phyloP scores from a whole-genome alignment of 108 stramenopile genomes.

The Chaetoceros tenuissimus region DNA sequence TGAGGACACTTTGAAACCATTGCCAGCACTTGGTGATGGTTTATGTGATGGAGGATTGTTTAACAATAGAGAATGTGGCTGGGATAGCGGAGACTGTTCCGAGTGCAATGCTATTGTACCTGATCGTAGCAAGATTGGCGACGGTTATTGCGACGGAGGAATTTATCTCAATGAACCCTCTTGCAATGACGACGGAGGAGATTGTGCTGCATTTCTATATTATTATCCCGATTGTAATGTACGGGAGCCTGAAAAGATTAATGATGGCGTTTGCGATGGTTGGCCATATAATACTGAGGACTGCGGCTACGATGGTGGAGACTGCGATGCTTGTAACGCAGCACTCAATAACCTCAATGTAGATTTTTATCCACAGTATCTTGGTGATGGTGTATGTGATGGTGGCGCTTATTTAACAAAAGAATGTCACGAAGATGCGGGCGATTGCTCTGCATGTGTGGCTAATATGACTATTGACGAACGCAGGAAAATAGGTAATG shows the following conservation, averaged over 20 bases:
- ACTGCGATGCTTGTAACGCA: neutral
- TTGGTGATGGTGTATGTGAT: slow-evolving; percentile 1
- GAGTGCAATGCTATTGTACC: neutral
- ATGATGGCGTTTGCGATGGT: slow-evolving; percentile 1
- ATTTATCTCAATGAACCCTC: neutral
- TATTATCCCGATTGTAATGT: slow-evolving; percentile 3
- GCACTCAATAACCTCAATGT: neutral
- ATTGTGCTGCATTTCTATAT: neutral
- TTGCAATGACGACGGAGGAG: neutral
- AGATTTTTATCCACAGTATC: neutral
- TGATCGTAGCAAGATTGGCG: neutral
- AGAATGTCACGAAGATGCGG: neutral
- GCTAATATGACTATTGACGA: neutral
- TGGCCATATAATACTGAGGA: neutral
- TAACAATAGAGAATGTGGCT: slow-evolving; percentile 2
- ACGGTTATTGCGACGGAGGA: slow-evolving; percentile 5
- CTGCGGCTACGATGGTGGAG: neutral
- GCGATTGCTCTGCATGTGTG: neutral
- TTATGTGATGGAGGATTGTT: slow-evolving; percentile 2
- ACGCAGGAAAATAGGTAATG: neutral
- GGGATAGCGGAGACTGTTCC: slow-evolving; percentile 3
- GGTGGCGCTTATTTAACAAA: neutral
- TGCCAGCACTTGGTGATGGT: neutral
- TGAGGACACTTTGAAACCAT: neutral
- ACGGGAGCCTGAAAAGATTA: neutral